Base-by-base conservation (phyloP, 164 flowering plant species). In the Berberis vulgaris region DNA sequence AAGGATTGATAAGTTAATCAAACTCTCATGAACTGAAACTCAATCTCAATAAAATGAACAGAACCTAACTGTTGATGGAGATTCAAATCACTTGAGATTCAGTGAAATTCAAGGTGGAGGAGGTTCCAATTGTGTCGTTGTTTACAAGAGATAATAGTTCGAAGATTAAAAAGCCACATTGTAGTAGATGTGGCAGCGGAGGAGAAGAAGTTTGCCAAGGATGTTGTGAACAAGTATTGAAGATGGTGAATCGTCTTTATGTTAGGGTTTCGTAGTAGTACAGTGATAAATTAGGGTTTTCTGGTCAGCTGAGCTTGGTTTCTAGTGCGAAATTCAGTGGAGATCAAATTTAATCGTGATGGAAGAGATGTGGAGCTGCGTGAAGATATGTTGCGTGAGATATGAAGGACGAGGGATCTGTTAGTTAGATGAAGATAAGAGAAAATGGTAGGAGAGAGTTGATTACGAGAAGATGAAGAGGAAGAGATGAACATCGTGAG, bases 231-330 rank as follows among this genome's bases (percentile, higher is more conserved):
- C 60, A 87, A 78, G 75, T 93, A 93, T 56, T 93, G 69, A 93
- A 86, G 69, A 86, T 77, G 81, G 86, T 93, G 41, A 93, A 90
- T 76, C 97, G 96, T 2, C 75, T 87, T 1, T 86, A 87, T 71
- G 69, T 85, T 43, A 81, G 82, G 49, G 93, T 83, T 4, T 87
- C 96, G 0, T 80, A 76, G 63, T 62, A 81, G 44, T 75, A 87
- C 70, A 82, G 80, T 12, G 87, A 82, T 74, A 86, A 82, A 69
- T 60, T 79, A 44, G 63, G 71, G 60, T 76, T 81, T 58, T 77
- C 89, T 26, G 88, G 84, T 0, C 81, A 79, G 62, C 46, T 83
- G 8, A 75, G 74, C 64, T 54, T 62, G 8, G 41, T 11, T 8
- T 42, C 60, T 3, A 5, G 6, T 49, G 52, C 52, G 11, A 11